Base-by-base conservation (phyloP, 2,329 filamentous ascomycete species). In the Aspergillus fischeri region DNA sequence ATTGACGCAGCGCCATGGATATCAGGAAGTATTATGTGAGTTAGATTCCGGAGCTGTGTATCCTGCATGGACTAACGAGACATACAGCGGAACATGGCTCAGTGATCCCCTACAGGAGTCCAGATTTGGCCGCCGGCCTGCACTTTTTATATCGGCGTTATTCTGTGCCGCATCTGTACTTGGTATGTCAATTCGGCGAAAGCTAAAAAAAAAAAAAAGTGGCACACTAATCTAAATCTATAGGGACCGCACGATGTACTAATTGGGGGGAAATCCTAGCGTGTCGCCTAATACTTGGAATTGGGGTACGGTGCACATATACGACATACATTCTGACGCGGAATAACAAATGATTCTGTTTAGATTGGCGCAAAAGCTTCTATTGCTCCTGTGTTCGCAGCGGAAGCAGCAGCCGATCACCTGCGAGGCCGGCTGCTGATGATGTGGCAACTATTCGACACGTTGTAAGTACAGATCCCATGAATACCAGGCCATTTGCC, bases 131-230 rank as follows among this genome's bases (percentile, higher is more conserved):
- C 51, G 75, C 29, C 69, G 74, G 3, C 71, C 70, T 2, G 72
- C 72, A 0, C 75, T 78, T 25, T 75, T 77, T 55, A 35, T 77
- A 56, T 67, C 69, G 6, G 74, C 72, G 2, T 52, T 77, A 1
- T 69, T 71, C 50, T 69, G 65, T 49, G 60, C 57, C 3, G 59
- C 55, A 0, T 64, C 52, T 51, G 55, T 52, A 0, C 48, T 64
- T 24, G 60, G 62, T 64, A 55, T 24, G 35, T 24, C 28, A 14
- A 24, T 21, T 27, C 27, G 28, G 8, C 47, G 25, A 21, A 25
- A 11, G 17, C 4, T 2, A 3, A 42, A 10, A 10, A 48, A 11
- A 6, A 2, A 0, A 10, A 2, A 21, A 21, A 21, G 21, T 25
- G 44, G 8, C 6, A 14, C 25, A 3, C 44, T 48, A 14, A 48